Conservation (phyloP, 2,329 filamentous ascomycete species). For the Colletotrichum cordylinicola region DNA sequence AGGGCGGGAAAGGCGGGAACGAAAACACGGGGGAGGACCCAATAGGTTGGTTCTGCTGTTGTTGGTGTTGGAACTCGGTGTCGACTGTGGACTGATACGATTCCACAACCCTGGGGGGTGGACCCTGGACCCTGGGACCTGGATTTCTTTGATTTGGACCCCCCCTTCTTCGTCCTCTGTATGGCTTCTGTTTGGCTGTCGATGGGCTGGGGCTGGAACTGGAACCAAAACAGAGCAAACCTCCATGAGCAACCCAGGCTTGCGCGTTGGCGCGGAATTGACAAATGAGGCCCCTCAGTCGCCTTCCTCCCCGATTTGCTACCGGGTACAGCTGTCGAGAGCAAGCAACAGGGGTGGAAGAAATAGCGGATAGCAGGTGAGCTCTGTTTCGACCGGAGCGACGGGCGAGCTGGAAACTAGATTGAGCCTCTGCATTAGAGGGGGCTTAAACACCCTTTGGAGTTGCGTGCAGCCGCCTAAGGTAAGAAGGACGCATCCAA, state of each 20-base stretch:
- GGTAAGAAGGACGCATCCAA: not conserved
- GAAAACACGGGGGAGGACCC: slow-evolving; percentile 18
- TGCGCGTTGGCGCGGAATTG: not conserved
- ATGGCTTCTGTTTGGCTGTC: not conserved
- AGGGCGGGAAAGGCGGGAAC: slow-evolving; percentile 21
- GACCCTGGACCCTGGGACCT: slow-evolving; percentile 15
- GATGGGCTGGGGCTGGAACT: not conserved
- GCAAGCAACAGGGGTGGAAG: not conserved
- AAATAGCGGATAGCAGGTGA: not conserved
- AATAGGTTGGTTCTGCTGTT: slow-evolving; percentile 15
- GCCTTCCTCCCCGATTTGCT: slow-evolving; percentile 20
- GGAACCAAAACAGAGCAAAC: not conserved
- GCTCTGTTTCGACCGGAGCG: not conserved
- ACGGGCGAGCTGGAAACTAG: not conserved
- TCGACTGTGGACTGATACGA: slow-evolving; percentile 5
- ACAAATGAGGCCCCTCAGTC: not conserved
- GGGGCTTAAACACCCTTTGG: not conserved
- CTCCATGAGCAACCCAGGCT: not conserved
- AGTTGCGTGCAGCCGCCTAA: not conserved
- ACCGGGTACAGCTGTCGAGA: not conserved
- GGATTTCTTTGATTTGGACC: not conserved
- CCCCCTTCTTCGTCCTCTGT: not conserved
- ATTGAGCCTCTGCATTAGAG: not conserved
- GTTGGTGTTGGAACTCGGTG: not conserved
- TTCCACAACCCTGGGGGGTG: not conserved